Base-by-base conservation (phyloP, 164 flowering plant species). In the Chimonanthus praecox region DNA sequence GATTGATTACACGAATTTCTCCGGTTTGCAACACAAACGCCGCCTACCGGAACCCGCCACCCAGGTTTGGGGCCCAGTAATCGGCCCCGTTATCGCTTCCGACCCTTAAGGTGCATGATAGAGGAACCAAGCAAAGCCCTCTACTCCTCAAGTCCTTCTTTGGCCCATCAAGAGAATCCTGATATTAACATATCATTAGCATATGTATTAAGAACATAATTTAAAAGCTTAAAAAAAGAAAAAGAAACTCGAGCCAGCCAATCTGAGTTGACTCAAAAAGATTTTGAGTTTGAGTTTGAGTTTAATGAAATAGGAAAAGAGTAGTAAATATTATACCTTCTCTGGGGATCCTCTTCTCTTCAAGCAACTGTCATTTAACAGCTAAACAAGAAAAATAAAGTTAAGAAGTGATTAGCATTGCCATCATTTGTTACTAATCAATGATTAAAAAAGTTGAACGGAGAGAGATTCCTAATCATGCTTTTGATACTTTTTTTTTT, bases 81-180 rank as follows among this genome's bases (percentile, higher is more conserved):
- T 89, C 97, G 3, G 94, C 90, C 62, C 90, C 94, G 67, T 89
- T 91, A 76, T 89, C 89, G 76, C 88, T 91, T 65, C 93, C 94
- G 44, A 87, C 91, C 73, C 86, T 89, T 64, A 83, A 77, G 1
- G 92, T 91, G 82, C 91, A 86, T 13, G 92, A 83, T 2, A 91
- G 74, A 1, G 97, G 94, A 15, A 91, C 97, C 73, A 91, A 78
- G 74, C 97, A 91, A 79, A 91, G 67, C 46, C 96, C 96, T 80
- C 90, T 87, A 79, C 96, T 89, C 84, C 89, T 88, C 84, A 92
- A 75, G 77, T 88, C 92, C 77, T 81, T 87, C 86, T 80, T 86
- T 49, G 82, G 77, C 70, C 79, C 87, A 71, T 80, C 84, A 18
- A 80, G 74, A 16, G 66, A 68, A 68, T 81, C 88, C 90, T 90